Percentiles rank a stretch among this genome's conserved stretches.
These are phyloP conservation scores for Auricularia heimuer DNA, from an alignment of 768 basidiomycete genomes.

Conservation along the genomic window DNA sequence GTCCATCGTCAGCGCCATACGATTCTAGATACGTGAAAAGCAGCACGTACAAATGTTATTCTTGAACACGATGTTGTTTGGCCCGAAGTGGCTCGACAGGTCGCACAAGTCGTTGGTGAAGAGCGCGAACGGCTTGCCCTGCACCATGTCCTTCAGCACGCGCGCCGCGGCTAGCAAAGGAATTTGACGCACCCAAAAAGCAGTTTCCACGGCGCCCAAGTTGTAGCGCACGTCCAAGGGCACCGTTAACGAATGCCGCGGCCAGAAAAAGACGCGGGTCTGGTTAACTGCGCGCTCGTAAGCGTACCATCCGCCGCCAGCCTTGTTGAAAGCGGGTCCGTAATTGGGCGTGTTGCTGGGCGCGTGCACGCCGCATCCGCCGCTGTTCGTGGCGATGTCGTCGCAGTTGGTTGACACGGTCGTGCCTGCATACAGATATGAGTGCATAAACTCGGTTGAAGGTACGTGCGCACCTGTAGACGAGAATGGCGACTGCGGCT, in stretches of 20 bases:
- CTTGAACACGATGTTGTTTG: constrained; percentile 59
- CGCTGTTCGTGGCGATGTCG: constrained; percentile 35
- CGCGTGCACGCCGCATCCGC: constrained; percentile 45
- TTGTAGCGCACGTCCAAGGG: constrained; percentile 21
- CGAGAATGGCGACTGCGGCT: background rate
- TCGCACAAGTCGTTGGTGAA: constrained; percentile 46
- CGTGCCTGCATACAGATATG: constrained; percentile 18
- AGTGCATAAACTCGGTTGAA: background rate
- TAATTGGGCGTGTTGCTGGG: constrained; percentile 33
- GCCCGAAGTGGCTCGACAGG: constrained; percentile 41
- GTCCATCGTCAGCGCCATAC: background rate
- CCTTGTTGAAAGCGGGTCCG: constrained; percentile 47
- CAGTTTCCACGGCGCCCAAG: constrained; percentile 37
- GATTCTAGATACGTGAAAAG: background rate
- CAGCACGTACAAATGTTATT: constrained; percentile 51
- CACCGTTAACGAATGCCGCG: constrained; percentile 24
- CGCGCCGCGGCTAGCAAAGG: background rate
- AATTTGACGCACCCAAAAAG: constrained; percentile 36
- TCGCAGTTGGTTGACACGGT: constrained; percentile 39
- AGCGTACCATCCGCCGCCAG: constrained; percentile 53
- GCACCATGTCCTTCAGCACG: background rate
- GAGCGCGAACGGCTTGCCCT: constrained; percentile 58
- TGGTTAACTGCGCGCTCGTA: constrained; percentile 41
- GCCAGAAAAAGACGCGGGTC: constrained; percentile 69
- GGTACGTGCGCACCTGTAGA: background rate